These are phyloP conservation scores for Phyllosticta paracitricarpa DNA, from an alignment of 2,329 filamentous ascomycete genomes.

Conservation along the genomic window DNA sequence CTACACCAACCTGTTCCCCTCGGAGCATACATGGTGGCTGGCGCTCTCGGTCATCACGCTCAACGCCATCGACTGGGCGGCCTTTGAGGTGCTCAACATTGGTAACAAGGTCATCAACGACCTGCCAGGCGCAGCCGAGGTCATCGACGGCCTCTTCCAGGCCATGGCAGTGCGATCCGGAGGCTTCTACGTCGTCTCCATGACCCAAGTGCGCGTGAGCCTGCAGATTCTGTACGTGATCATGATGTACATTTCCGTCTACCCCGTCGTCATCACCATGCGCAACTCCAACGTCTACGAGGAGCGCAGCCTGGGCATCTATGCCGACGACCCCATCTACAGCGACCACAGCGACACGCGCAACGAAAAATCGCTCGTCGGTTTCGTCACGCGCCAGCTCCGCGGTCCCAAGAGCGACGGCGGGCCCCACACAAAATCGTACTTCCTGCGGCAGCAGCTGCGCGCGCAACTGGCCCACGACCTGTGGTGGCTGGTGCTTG, in stretches of 20 bases:
- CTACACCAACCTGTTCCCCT: slow-evolving; percentile 53
- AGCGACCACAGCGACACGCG: neutral
- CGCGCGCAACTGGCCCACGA: slow-evolving; percentile 39
- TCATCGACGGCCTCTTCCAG: slow-evolving; percentile 51
- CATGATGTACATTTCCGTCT: slow-evolving; percentile 58
- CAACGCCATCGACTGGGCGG: slow-evolving; percentile 44
- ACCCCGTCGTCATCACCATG: slow-evolving; percentile 52
- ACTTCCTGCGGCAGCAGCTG: slow-evolving; percentile 34
- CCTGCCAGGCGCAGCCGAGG: slow-evolving; percentile 36
- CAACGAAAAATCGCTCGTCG: slow-evolving; percentile 9
- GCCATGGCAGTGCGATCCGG: slow-evolving; percentile 42
- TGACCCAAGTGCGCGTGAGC: slow-evolving; percentile 42
- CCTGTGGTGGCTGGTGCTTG: slow-evolving; percentile 35
- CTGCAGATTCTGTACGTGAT: slow-evolving; percentile 50
- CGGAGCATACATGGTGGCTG: slow-evolving; percentile 49
- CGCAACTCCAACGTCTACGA: slow-evolving; percentile 51
- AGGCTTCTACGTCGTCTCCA: slow-evolving; percentile 40
- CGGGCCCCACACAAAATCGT: slow-evolving; percentile 20
- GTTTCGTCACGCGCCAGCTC: slow-evolving; percentile 11
- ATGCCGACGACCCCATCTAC: slow-evolving; percentile 29
- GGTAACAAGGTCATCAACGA: slow-evolving; percentile 41
- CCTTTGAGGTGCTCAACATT: slow-evolving; percentile 46
- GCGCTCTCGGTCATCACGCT: slow-evolving; percentile 41
- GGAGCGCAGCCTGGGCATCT: slow-evolving; percentile 51
- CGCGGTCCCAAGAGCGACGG: neutral